Conservation (phyloP, 108 stramenopile species). For the Conticribra weissflogii region DNA sequence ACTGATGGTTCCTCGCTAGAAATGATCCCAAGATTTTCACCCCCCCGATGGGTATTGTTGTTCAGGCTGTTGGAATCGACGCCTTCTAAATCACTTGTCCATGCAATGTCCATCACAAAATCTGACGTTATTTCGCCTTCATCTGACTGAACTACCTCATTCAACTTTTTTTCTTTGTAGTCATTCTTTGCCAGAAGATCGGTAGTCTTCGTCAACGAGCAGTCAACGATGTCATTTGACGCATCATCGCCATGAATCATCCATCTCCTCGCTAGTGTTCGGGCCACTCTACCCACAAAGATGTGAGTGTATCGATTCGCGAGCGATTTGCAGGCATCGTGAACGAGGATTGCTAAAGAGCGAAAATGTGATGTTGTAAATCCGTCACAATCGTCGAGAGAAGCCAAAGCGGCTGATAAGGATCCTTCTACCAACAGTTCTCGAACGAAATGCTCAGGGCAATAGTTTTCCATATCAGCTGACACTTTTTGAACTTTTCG, state of each 20-base stretch:
- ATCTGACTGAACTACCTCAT: conserved; percentile 8
- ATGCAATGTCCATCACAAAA: conserved; percentile 86
- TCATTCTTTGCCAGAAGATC: conserved; percentile 10
- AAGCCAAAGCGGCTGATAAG: conserved; percentile 58
- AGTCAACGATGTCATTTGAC: too few species aligned
- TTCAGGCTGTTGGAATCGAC: background rate
- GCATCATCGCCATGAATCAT: conserved; percentile 68
- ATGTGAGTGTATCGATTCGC: conserved; percentile 83
- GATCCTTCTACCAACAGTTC: conserved; percentile 69
- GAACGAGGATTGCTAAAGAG: conserved; percentile 55
- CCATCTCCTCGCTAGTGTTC: conserved; percentile 66
- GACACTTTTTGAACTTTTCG: conserved; percentile 20
- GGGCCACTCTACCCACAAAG: conserved; percentile 47
- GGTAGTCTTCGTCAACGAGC: too few species aligned
- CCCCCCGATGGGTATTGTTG: too few species aligned
- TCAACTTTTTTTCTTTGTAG: conserved; percentile 3
- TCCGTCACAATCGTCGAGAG: conserved; percentile 42
- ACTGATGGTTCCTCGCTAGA: conserved; percentile 71
- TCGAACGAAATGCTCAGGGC: conserved; percentile 72
- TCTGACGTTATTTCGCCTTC: conserved; percentile 72
- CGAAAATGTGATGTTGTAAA: conserved; percentile 70
- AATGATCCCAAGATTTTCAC: conserved; percentile 24
- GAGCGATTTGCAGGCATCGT: conserved; percentile 64
- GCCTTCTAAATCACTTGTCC: conserved; percentile 38
- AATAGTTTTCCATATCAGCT: conserved; percentile 21